These are phyloP conservation scores for Populus hybrid DNA, from an alignment of 441 rosid species.

Conservation along the genomic window DNA sequence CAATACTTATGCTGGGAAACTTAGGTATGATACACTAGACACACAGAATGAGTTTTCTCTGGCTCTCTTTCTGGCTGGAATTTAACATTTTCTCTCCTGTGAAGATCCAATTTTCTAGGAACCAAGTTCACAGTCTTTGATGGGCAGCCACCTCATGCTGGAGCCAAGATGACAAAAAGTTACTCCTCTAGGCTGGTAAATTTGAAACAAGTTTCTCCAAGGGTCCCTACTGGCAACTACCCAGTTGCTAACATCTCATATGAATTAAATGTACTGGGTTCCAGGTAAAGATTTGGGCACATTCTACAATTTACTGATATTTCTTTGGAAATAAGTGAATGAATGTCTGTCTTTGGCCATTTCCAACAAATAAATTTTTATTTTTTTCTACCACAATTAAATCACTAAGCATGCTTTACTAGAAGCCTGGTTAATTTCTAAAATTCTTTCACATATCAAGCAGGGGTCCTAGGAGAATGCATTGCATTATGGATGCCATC, in stretches of 20 bases:
- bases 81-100: conserved; percentile 11
- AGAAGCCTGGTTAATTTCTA: background rate
- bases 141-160: conserved; percentile 77
- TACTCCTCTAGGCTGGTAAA: conserved; percentile 71
- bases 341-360: background rate
- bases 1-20: conserved; percentile 76
- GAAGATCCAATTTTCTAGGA: conserved; percentile 73
- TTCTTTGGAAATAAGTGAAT: background rate
- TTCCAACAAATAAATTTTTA: background rate
- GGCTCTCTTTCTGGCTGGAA: conserved; percentile 7
- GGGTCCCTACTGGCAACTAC: conserved; percentile 75
- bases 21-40: conserved; percentile 48
- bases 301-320: background rate
- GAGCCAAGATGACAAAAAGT: conserved; percentile 60
- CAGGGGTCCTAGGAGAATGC: conserved; percentile 99
- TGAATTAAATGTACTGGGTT: conserved; percentile 93
- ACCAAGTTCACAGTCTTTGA: conserved; percentile 92
- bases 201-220: conserved; percentile 78
- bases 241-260: conserved; percentile 81
- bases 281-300: conserved; percentile 49
- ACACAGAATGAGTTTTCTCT: background rate
- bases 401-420: background rate
- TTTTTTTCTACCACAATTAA: background rate
- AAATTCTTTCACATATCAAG: conserved; percentile 1
- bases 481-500: conserved; percentile 81